phyloP scores from a whole-genome alignment of 1,284 basidiomycete genomes.

The Farysia itapuensis region DNA sequence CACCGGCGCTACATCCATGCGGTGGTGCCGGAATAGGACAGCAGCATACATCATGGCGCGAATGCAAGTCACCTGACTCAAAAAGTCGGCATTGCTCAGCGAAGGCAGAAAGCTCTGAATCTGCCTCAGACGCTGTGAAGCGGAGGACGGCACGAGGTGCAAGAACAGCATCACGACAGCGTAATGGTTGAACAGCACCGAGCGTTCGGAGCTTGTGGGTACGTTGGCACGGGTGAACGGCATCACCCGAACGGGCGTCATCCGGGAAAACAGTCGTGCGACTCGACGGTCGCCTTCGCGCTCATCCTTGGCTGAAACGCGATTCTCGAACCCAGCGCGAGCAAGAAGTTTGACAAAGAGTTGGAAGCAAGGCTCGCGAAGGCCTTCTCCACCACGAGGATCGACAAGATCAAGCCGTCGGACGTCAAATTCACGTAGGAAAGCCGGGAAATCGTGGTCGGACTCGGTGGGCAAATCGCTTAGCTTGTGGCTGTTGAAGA shows the following conservation, averaged over 20 bases:
- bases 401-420: conserved; percentile 4
- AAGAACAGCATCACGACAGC: conserved; percentile 76
- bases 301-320: conserved; percentile 8
- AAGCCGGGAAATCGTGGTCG: conserved; percentile 73
- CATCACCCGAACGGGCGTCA: conserved; percentile 74
- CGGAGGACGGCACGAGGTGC: conserved; percentile 69
- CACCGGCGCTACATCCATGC: conserved; percentile 66
- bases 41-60: conserved; percentile 77
- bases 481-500: conserved; percentile 80
- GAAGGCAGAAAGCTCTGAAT: conserved; percentile 69
- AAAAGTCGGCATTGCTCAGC: conserved; percentile 71
- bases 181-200: conserved; percentile 84
- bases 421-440: conserved; percentile 67
- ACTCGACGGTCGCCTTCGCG: conserved; percentile 61
- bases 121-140: conserved; percentile 67
- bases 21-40: conserved; percentile 69
- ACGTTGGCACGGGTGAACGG: conserved; percentile 37
- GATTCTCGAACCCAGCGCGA: conserved; percentile 63
- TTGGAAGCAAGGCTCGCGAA: conserved; percentile 73
- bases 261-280: conserved; percentile 76
- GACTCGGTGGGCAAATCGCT: conserved; percentile 74
- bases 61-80: conserved; percentile 74
- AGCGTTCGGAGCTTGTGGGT: conserved; percentile 69
- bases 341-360: conserved; percentile 78
- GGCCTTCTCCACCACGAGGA: conserved; percentile 57